These are phyloP conservation scores for Xylariaceae sp. DNA, from an alignment of 2,329 filamentous ascomycete genomes.

Conservation along the genomic window DNA sequence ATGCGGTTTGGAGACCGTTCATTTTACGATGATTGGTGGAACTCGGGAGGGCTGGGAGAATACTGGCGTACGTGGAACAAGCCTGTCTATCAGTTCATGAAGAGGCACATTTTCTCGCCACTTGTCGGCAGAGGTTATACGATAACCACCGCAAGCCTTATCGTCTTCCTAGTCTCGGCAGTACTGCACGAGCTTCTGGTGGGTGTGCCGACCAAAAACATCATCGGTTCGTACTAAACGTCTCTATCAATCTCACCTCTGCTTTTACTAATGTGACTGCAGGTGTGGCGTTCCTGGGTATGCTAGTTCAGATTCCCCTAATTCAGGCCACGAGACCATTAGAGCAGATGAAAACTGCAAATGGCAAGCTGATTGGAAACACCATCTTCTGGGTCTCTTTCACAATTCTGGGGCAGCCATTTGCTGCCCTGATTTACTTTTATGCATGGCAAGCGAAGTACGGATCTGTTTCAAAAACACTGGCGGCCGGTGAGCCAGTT, in stretches of 20 bases:
- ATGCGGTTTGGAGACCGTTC: constrained; percentile 87
- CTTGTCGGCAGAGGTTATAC: constrained; percentile 81
- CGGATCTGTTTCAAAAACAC: constrained; percentile 64
- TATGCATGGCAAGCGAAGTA: constrained; percentile 99
- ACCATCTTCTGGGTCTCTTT: constrained; percentile 96
- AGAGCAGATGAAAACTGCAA: constrained; percentile 71
- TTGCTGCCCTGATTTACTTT: constrained; percentile 90
- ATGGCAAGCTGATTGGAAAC: constrained; percentile 80
- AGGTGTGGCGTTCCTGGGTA: constrained; percentile 90
- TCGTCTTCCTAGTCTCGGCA: constrained; percentile 85
- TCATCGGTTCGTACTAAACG: constrained; percentile 62
- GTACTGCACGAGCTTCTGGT: constrained; percentile 89
- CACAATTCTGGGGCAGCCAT: constrained; percentile 89
- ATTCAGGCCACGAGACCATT: constrained; percentile 77
- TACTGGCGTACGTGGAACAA: constrained; percentile 99
- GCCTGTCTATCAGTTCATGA: constrained; percentile 95
- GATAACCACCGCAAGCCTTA: constrained; percentile 63
- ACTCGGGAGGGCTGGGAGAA: constrained; percentile 74
- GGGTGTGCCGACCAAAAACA: constrained; percentile 89
- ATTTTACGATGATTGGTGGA: constrained; percentile 99
- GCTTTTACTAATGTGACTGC: constrained; percentile 11
- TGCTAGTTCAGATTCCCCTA: constrained; percentile 88
- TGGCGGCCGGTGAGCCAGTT: constrained; percentile 8
- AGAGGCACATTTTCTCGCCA: constrained; percentile 86
- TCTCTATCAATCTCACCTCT: not conserved